Conservation (phyloP, 78 protist species). For the Dictyostelium capitatum region DNA sequence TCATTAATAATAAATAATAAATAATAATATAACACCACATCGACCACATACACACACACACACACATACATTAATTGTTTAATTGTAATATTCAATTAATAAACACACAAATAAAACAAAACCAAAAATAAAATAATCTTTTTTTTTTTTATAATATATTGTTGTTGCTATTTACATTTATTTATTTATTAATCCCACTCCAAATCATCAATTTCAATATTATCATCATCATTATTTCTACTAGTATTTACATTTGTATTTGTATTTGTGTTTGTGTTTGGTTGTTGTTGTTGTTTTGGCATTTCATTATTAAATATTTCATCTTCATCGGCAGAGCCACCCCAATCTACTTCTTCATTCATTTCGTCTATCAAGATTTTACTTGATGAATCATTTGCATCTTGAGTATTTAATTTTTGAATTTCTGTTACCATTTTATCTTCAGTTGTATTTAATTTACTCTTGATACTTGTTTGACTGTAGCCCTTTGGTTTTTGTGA, state of each 20-base stretch:
- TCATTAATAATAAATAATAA: neutral
- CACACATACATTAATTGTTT: neutral
- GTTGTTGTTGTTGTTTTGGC: neutral
- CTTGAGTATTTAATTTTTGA: conserved; percentile 1
- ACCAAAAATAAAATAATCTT: neutral
- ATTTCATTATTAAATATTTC: neutral
- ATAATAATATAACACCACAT: neutral
- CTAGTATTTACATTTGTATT: neutral
- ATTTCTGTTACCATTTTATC: neutral
- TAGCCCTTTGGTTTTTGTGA: conserved; percentile 5
- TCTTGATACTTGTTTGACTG: neutral
- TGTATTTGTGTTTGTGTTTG: neutral
- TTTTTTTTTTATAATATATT: neutral
- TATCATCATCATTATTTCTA: neutral
- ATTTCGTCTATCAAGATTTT: neutral
- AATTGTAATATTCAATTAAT: neutral
- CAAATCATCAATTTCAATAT: neutral
- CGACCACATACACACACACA: neutral
- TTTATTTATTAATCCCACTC: conserved; percentile 4
- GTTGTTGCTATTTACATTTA: neutral
- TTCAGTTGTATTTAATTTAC: neutral
- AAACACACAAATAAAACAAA: no score
- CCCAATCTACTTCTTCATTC: neutral
- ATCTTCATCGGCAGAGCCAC: neutral
- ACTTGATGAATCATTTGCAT: neutral